Evolutionary conservation across 2,329 filamentous ascomycete genomes (phyloP), one percentile per base, ranked within the genome.

Genomic region (Rhynchosporium agropyri): DNA sequence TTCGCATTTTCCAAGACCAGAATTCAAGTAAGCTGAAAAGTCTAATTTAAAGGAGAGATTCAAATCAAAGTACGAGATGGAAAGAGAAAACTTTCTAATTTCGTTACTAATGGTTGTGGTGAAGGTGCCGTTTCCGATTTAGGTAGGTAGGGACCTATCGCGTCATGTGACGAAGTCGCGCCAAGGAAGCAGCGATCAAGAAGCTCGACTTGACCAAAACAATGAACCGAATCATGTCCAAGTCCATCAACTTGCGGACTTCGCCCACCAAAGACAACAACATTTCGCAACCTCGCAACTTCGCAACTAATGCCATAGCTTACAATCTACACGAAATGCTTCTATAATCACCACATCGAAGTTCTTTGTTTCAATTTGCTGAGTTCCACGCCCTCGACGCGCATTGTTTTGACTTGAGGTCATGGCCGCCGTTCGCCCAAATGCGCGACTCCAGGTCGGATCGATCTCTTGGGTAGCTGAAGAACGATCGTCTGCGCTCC

Each of bases 401-500:
- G 72, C 65, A 64, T 71, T 72, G 67, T 72, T 72, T 71, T 69
- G 69, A 71, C 70, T 64, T 48, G 43, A 59, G 53, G 69, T 59
- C 48, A 76, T 76, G 73, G 71, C 74, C 48, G 57, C 73, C 15
- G 69, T 69, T 61, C 68, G 78, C 71, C 72, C 65, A 70, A 76
- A 65, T 65, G 69, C 84, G 78, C 85, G 85, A 77, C 76, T 85
- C 73, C 83, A 89, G 73, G 87, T 96, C 70, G 93, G 92, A 76
- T 95, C 92, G 65, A 80, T 86, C 72, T 82, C 88, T 78, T 99
- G 95, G 95, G 86, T 97, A 68, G 80, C 87, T 38, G 88, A 91
- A 69, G 95, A 99, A 80, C 86, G 93, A 70, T 84, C 88, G 49
- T 90, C 93, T 72, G 88, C 91, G 13, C 80, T 87, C 60, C 84